Conservation (phyloP, 805 yeast species). For the Lachancea nothofagi region DNA sequence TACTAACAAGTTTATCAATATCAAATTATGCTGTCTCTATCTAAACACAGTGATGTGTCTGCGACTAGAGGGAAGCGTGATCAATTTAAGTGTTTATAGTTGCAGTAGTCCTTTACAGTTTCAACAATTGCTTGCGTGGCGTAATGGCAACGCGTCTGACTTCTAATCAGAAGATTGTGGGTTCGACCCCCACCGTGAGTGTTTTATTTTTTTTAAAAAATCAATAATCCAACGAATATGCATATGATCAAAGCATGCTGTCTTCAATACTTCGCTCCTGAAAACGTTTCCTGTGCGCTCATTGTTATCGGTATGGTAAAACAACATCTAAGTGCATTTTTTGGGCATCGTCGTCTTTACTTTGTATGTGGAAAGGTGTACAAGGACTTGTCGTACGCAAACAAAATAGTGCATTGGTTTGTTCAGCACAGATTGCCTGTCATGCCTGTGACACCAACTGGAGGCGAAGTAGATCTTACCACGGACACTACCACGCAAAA, state of each 20-base stretch:
- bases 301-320: too few relatives aligned
- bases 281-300: too few relatives aligned
- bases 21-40: too few relatives aligned
- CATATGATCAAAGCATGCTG: too few relatives aligned
- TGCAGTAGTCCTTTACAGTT: not conserved
- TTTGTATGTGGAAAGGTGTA: conserved; percentile 52
- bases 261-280: too few relatives aligned
- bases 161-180: conserved; percentile 51
- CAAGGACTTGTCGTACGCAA: conserved; percentile 67
- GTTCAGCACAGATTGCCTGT: conserved; percentile 26
- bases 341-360: conserved; percentile 12
- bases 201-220: conserved; percentile 21
- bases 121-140: conserved; percentile 40
- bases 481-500: conserved; percentile 58
- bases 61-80: too few relatives aligned
- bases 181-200: conserved; percentile 53
- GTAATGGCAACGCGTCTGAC: conserved; percentile 54
- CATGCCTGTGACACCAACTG: conserved; percentile 49
- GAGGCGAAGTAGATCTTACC: conserved; percentile 52
- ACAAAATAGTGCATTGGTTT: conserved; percentile 39
- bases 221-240: too few relatives aligned
- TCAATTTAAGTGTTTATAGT: not conserved
- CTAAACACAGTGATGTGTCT: too few relatives aligned
- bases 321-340: conserved; percentile 13
- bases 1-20: too few relatives aligned